These are phyloP conservation scores for Trichoderma parareesei DNA, from an alignment of 495 filamentous ascomycete species.

Conservation along the genomic window DNA sequence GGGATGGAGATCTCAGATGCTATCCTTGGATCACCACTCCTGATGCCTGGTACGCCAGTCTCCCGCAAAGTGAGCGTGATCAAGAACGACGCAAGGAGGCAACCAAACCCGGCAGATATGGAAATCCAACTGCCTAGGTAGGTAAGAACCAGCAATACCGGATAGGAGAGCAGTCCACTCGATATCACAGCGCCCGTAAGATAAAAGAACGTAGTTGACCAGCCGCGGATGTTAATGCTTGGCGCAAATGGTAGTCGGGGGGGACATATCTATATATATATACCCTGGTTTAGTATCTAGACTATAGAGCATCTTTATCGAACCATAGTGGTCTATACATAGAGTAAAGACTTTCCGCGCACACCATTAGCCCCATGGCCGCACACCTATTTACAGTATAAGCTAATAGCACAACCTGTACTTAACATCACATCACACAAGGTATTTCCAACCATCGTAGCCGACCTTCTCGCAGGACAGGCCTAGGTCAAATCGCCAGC, in stretches of 20 bases:
- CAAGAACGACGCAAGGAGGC: neutral
- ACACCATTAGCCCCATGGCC: no score
- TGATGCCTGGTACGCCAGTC: neutral
- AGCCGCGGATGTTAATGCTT: neutral
- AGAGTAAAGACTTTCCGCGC: no score
- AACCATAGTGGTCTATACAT: no score
- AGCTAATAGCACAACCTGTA: no score
- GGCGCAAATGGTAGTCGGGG: neutral
- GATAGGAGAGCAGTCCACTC: neutral
- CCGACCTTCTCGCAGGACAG: no score
- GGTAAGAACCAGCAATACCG: neutral
- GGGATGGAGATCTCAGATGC: neutral
- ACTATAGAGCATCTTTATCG: no score
- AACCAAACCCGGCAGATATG: constrained; percentile 1
- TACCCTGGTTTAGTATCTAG: no score
- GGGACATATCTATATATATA: no score
- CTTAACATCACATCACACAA: no score
- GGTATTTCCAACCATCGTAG: no score
- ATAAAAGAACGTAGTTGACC: neutral
- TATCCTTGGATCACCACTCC: neutral
- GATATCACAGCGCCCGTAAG: neutral
- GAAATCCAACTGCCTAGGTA: neutral
- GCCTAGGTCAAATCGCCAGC: no score
- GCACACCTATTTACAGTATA: no score
- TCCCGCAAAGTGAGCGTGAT: constrained; percentile 1